Conservation (phyloP, 306 rosid species). For the Medicago arabica region DNA sequence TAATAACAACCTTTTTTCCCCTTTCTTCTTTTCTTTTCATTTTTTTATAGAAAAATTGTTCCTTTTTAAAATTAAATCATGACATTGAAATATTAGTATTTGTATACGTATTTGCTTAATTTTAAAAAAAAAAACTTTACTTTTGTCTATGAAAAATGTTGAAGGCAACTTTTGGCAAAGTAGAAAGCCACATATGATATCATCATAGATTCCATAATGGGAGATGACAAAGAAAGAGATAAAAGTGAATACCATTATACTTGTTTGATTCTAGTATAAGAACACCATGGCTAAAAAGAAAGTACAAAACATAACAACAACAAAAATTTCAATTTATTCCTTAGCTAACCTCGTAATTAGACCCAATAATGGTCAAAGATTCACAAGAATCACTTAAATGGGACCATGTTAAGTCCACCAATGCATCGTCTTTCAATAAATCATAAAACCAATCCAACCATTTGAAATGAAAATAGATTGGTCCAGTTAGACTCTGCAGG, state of each 20-base stretch:
- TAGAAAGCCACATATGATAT: neutral
- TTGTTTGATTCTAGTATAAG: neutral
- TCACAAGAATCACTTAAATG: neutral
- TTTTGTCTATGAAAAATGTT: neutral
- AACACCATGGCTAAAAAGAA: neutral
- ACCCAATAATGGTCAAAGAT: neutral
- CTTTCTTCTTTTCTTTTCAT: too few species aligned
- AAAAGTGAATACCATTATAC: neutral
- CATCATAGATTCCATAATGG: neutral
- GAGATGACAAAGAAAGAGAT: slow-evolving; percentile 9
- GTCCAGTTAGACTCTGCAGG: too few species aligned
- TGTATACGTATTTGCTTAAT: neutral
- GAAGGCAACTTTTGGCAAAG: neutral
- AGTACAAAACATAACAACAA: neutral
- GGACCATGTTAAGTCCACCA: neutral
- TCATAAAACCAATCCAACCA: neutral
- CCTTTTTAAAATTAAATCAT: neutral
- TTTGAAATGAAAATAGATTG: too few species aligned
- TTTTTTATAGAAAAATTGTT: too few species aligned
- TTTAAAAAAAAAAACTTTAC: neutral
- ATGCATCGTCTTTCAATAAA: neutral
- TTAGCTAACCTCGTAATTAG: neutral
- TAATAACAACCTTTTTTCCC: too few species aligned
- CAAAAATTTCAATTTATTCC: neutral
- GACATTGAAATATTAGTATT: neutral